Percentiles rank a stretch among this genome's conserved stretches.
These are phyloP conservation scores for Xylaria sp. DNA, from an alignment of 495 filamentous ascomycete genomes.

Conservation along the genomic window DNA sequence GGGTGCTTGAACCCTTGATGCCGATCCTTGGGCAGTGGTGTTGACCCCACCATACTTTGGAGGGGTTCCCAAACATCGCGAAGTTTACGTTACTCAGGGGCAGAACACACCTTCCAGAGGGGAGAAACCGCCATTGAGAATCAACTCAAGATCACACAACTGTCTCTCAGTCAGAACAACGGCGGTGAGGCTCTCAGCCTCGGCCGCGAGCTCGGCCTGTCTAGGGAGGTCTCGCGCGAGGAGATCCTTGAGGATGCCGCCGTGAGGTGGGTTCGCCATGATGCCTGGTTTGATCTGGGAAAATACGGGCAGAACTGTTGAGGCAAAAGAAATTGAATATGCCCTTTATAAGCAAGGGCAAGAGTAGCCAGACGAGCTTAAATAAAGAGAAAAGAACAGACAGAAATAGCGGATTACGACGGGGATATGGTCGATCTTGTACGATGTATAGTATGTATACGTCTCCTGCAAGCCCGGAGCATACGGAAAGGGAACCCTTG, in stretches of 20 bases:
- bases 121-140: slow-evolving; percentile 96
- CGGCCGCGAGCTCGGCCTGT: slow-evolving; percentile 74
- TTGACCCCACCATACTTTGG: slow-evolving; percentile 27
- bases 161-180: slow-evolving; percentile 89
- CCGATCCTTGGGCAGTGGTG: slow-evolving; percentile 10
- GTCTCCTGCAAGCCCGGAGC: slow-evolving; percentile 2
- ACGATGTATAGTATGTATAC: slow-evolving; percentile 7
- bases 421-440: slow-evolving; percentile 15
- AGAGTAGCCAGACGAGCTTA: slow-evolving; percentile 11
- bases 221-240: slow-evolving; percentile 85
- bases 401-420: neutral
- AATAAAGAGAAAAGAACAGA: slow-evolving; percentile 18
- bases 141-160: slow-evolving; percentile 94
- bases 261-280: slow-evolving; percentile 83
- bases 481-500: slow-evolving; percentile 17
- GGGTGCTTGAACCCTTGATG: slow-evolving; percentile 6
- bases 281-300: slow-evolving; percentile 16
- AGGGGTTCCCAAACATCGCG: slow-evolving; percentile 6
- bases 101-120: slow-evolving; percentile 84
- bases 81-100: slow-evolving; percentile 20
- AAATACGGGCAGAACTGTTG: neutral
- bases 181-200: slow-evolving; percentile 87
- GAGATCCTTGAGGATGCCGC: slow-evolving; percentile 96
- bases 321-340: neutral
- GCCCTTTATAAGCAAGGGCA: neutral